Base-by-base conservation (phyloP, 2,329 filamentous ascomycete genomes). In the Fusarium abutilonis region DNA sequence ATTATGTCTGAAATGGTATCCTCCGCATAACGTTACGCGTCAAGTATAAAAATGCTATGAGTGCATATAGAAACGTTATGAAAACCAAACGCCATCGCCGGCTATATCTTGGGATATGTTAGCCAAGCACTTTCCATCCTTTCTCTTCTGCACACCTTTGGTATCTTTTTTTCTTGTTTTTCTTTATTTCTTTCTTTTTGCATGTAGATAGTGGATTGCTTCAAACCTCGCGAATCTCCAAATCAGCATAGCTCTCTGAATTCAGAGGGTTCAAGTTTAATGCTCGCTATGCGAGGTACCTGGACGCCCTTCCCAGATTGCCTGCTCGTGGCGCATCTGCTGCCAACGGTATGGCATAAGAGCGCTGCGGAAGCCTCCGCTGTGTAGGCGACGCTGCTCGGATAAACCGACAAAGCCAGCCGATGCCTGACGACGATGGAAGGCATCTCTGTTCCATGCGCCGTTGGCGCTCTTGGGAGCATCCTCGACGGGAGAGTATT, bases 261-360 rank as follows among this genome's bases (percentile, higher is more conserved):
- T 48, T 14, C 13, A 15, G 43, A n/a, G 21, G 14, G 28, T 36
- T 23, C 32, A 17, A 15, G 9, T 41, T 53, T 44, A 70, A 23
- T 59, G 62, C 46, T 70, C 68, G 42, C 68, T 70, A 34, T 70
- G 64, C 23, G 68, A 71, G 13, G 68, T 71, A 26, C 52, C 47
- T 4, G 68, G 68, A 3, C 68, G 67, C n/a, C 63, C 66, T 32
- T 57, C 67, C 61, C 51, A 67, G 40, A 57, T 44, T 3, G 64
- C 66, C 40, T 65, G 58, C 11, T 69, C 64, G 4, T 52, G 55
- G 11, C 58, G 65, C 56, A 68, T 44, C 14, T 58, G 57, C 23
- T 69, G 68, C 64, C 59, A 70, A n/a, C 67, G 69, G 23, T 70
- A 71, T 14, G 70, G 70, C 36, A 72, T 32, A 9, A 72, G 59